Evolutionary conservation across 2,329 filamentous ascomycete species (phyloP).

Genomic region (Botryotinia calthae): DNA sequence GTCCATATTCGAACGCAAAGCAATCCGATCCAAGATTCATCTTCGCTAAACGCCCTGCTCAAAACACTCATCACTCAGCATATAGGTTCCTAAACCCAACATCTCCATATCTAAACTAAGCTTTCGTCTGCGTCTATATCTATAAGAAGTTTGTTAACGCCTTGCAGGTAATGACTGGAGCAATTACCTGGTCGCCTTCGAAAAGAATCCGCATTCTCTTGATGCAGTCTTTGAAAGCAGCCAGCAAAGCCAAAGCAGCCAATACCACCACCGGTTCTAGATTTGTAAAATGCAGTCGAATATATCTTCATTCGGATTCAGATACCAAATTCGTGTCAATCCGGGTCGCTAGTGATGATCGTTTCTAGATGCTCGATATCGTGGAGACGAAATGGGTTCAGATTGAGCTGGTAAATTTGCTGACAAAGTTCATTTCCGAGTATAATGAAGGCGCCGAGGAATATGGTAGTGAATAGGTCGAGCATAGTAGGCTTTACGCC

Average conservation of each 20-base stretch:
- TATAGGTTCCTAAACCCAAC: background rate
- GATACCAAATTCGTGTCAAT: background rate
- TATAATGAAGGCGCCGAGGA: conserved; percentile 9
- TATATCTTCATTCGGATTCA: background rate
- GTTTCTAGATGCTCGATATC: background rate
- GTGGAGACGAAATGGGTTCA: background rate
- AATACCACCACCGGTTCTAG: background rate
- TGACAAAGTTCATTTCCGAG: conserved; percentile 1
- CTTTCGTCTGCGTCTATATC: background rate
- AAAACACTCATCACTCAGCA: background rate
- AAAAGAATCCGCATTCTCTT: background rate
- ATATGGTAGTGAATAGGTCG: conserved; percentile 8
- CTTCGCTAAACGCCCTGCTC: background rate
- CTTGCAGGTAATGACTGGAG: conserved; percentile 9
- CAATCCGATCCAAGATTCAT: background rate
- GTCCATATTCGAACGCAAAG: conserved; percentile 1
- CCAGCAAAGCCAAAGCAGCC: conserved; percentile 10
- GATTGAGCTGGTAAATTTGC: background rate
- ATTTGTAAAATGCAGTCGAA: background rate
- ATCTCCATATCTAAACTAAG: background rate
- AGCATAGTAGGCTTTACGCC: conserved; percentile 11
- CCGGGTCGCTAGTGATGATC: background rate
- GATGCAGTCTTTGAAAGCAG: conserved; percentile 6
- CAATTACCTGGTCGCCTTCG: conserved; percentile 6
- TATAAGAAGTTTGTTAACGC: conserved; percentile 13